Evolutionary conservation across 2,329 filamentous ascomycete species (phyloP).

Genomic region (Westerdykella sp.): DNA sequence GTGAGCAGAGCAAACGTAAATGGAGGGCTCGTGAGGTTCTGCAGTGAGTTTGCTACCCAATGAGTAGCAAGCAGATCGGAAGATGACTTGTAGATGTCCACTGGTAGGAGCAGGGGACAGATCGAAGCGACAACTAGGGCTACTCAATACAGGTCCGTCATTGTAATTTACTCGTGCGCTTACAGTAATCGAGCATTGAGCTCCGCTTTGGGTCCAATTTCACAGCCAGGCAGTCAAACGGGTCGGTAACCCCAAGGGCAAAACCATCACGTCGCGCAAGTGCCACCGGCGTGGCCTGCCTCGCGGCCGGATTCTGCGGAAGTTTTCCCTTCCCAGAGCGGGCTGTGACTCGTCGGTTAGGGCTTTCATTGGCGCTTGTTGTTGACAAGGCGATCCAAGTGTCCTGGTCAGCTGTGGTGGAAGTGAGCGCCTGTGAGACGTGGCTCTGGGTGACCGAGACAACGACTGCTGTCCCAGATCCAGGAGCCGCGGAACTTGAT

Average conservation of each 20-base stretch:
- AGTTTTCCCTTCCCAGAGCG: not conserved
- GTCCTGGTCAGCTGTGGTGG: too few species aligned
- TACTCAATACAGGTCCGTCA: conserved; percentile 7
- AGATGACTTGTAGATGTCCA: conserved; percentile 21
- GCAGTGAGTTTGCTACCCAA: conserved; percentile 23
- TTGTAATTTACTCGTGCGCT: conserved; percentile 3
- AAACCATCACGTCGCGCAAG: conserved; percentile 9
- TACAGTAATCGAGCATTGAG: conserved; percentile 25
- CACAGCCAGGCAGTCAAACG: conserved; percentile 24
- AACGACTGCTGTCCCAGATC: not conserved
- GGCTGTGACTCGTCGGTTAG: not conserved
- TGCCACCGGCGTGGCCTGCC: not conserved
- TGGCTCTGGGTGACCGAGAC: too few species aligned
- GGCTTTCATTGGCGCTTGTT: not conserved
- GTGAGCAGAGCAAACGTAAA: conserved; percentile 29
- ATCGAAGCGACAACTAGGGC: conserved; percentile 17
- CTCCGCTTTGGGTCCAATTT: conserved; percentile 13
- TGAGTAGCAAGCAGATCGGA: conserved; percentile 11
- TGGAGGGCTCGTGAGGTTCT: conserved; percentile 18
- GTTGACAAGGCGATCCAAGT: not conserved
- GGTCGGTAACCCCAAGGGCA: conserved; percentile 11
- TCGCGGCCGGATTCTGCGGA: not conserved
- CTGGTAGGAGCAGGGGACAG: conserved; percentile 19
- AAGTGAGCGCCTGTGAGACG: too few species aligned
- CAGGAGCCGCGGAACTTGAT: not conserved